Conservation (phyloP, 345 rosid genomes). For the Sonneratia caseolaris region DNA sequence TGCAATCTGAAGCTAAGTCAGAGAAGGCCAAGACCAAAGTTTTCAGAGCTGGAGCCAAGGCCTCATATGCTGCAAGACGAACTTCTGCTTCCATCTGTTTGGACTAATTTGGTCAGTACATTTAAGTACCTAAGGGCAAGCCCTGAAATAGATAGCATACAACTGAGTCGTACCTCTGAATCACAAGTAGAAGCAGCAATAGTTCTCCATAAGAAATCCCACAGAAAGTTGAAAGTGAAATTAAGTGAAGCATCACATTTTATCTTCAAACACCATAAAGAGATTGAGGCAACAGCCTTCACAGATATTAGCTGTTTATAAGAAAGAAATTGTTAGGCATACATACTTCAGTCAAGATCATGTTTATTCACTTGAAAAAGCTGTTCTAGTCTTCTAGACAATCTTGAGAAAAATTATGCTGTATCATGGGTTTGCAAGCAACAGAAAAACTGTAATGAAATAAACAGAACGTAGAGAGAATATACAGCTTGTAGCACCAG, state of each 20-base stretch:
- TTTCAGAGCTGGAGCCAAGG: slow-evolving; percentile 47
- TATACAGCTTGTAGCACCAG: slow-evolving; percentile 76
- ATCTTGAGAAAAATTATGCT: not conserved
- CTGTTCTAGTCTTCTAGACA: not conserved
- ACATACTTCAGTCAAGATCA: not conserved
- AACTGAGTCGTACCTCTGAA: slow-evolving; percentile 48
- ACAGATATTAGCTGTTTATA: slow-evolving; percentile 42
- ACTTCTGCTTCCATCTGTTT: slow-evolving; percentile 67
- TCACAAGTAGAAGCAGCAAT: slow-evolving; percentile 34
- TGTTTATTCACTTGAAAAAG: not conserved
- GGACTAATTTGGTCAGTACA: not conserved
- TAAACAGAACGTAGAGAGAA: slow-evolving; percentile 12
- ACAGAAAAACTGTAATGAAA: not conserved
- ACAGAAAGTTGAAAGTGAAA: slow-evolving; percentile 40
- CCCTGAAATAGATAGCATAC: slow-evolving; percentile 7
- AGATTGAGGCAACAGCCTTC: slow-evolving; percentile 49
- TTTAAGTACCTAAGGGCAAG: not conserved
- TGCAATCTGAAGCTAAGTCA: slow-evolving; percentile 36
- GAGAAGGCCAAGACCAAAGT: slow-evolving; percentile 39
- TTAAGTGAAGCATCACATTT: slow-evolving; percentile 32
- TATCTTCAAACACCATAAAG: slow-evolving; percentile 43
- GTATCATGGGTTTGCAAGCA: not conserved
- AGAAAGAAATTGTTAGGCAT: not conserved
- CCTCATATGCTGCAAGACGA: slow-evolving; percentile 70
- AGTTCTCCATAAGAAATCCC: slow-evolving; percentile 55